phyloP scores from a whole-genome alignment of 2,329 filamentous ascomycete genomes.

The Geosmithia morbida region DNA sequence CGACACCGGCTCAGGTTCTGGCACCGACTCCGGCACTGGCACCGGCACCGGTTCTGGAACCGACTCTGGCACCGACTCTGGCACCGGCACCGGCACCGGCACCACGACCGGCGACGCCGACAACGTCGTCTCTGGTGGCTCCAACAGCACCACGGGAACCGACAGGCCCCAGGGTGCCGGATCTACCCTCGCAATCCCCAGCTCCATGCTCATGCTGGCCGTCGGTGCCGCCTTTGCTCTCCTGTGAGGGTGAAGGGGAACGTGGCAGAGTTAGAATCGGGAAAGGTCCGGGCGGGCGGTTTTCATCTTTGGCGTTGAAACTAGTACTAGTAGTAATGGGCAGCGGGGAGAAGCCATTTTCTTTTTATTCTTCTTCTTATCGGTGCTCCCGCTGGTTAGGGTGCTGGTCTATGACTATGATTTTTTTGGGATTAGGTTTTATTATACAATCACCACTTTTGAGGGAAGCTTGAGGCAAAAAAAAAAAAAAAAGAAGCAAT shows the following conservation, averaged over 20 bases:
- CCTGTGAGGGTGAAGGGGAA: constrained; percentile 10
- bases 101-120: constrained; percentile 1
- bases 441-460: background rate
- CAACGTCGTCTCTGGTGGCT: background rate
- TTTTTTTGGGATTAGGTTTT: background rate
- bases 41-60: background rate
- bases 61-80: constrained; percentile 3
- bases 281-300: background rate
- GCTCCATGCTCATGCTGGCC: constrained; percentile 23
- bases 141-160: background rate
- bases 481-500: background rate
- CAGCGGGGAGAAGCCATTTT: background rate
- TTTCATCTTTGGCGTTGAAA: background rate
- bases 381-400: background rate
- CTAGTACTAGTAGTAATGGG: background rate
- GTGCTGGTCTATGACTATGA: background rate
- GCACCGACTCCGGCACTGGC: constrained; percentile 1
- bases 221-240: constrained; percentile 29
- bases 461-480: background rate
- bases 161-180: constrained; percentile 4
- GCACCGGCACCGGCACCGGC: background rate
- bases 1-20: constrained; percentile 1
- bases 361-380: background rate
- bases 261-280: background rate
- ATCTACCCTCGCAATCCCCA: constrained; percentile 21